These are phyloP conservation scores for Leccinum obscurum DNA, from an alignment of 768 basidiomycete genomes.

Conservation along the genomic window DNA sequence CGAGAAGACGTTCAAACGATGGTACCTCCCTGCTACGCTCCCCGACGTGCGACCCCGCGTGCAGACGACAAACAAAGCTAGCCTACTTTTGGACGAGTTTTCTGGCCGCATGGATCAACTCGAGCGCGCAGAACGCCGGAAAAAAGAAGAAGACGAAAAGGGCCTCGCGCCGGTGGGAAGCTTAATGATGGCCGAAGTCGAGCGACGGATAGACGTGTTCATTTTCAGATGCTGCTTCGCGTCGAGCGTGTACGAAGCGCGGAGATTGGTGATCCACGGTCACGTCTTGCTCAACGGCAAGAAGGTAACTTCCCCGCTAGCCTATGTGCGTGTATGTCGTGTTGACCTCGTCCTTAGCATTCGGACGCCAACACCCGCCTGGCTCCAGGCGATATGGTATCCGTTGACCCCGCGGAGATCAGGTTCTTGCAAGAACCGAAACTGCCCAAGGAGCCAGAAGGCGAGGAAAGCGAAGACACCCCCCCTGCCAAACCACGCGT, in stretches of 20 bases:
- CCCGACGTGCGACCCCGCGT: slow-evolving; percentile 77
- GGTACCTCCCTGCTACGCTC: slow-evolving; percentile 86
- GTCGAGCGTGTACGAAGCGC: slow-evolving; percentile 86
- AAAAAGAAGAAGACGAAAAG: slow-evolving; percentile 53
- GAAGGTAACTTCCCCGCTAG: slow-evolving; percentile 54
- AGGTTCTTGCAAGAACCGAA: slow-evolving; percentile 58
- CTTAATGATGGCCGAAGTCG: slow-evolving; percentile 94
- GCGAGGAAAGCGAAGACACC: background rate
- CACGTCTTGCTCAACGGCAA: slow-evolving; percentile 87
- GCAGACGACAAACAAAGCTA: slow-evolving; percentile 38
- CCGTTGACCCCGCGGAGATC: slow-evolving; percentile 81
- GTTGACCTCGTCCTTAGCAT: slow-evolving; percentile 49
- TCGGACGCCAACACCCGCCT: slow-evolving; percentile 82
- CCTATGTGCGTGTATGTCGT: slow-evolving; percentile 30
- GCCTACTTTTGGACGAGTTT: slow-evolving; percentile 52
- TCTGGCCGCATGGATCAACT: slow-evolving; percentile 50
- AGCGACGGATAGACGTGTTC: slow-evolving; percentile 90
- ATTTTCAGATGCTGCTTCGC: slow-evolving; percentile 89
- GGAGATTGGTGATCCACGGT: slow-evolving; percentile 83
- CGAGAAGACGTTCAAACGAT: slow-evolving; percentile 90
- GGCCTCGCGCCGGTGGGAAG: slow-evolving; percentile 89
- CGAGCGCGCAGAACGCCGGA: slow-evolving; percentile 44
- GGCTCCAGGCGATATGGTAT: slow-evolving; percentile 92
- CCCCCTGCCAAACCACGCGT: background rate
- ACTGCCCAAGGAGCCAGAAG: slow-evolving; percentile 15